Base-by-base conservation (phyloP, 2,329 filamentous ascomycete species). In the Cladosporium sp. region DNA sequence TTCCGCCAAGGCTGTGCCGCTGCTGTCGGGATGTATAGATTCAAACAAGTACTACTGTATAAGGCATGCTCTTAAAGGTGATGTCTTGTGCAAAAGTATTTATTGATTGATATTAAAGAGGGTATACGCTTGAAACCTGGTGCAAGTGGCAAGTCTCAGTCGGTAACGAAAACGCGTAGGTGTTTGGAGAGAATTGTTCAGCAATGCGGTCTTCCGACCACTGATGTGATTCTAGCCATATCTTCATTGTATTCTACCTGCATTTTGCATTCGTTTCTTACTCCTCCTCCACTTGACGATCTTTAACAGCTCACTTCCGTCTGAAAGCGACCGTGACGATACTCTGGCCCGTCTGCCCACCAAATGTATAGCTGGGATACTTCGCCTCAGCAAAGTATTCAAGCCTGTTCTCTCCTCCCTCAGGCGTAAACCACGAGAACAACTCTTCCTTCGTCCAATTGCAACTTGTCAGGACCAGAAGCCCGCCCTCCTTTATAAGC, bases 391-490 rank as follows among this genome's bases (percentile, higher is more conserved):
- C 83, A 48, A 80, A 83, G 50, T 83, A 79, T 53, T 74, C 72
- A 58, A 94, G 76, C 4, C 64, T 59, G 42, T 66, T 68, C 2
- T 68, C 72, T 8, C 18, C 35, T 7, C 22, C 22, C n/a, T 16
- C 22, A 3, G 58, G 57, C 43, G 78, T 82, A 65, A 97, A 93
- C 90, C 92, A 97, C 13, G 70, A 71, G 53, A 78, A 74, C 61
- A 98, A 70, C 73, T 98, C 93, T 35, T 83, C 79, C 72, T 93
- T 90, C 1, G 92, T 97, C 93, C 93, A 98, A 71, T 98, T 98
- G 68, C 93, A 98, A 69, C 90, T 96, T 49, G 93, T 97, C 48
- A 98, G 81, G 53, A 96, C 69, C 59, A 97, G 79, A 19, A 88
- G 74, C 0, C 88, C 88, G 1, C 84, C 85, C 1, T 70, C 72